Conservation (phyloP, 2,329 filamentous ascomycete species). For the Epicoccum nigrum region DNA sequence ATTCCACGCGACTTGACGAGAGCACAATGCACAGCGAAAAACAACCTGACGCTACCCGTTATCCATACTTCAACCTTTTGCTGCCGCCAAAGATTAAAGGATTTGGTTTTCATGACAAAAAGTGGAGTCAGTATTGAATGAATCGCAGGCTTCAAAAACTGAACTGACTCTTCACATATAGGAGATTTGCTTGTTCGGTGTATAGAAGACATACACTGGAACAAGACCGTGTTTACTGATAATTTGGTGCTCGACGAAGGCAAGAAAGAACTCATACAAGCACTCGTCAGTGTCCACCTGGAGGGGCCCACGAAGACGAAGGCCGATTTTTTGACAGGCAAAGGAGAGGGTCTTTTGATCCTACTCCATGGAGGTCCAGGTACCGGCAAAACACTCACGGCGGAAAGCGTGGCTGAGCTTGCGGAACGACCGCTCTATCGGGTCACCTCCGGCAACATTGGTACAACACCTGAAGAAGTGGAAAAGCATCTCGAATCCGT, state of each 20-base stretch:
- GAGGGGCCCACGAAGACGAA: neutral
- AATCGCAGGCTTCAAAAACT: neutral
- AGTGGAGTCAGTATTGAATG: neutral
- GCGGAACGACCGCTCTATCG: constrained; percentile 32
- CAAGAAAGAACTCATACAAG: constrained; percentile 57
- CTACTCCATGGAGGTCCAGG: constrained; percentile 21
- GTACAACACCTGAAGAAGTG: neutral
- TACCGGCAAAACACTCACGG: constrained; percentile 24
- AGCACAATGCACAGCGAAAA: neutral
- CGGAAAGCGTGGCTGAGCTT: constrained; percentile 18
- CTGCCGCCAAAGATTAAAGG: neutral
- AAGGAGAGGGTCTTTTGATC: constrained; percentile 24
- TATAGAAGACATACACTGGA: constrained; percentile 35
- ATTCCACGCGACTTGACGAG: neutral
- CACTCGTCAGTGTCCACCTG: constrained; percentile 19
- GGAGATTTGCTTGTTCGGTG: neutral
- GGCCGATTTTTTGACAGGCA: constrained; percentile 53
- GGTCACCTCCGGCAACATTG: constrained; percentile 17
- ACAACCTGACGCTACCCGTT: neutral
- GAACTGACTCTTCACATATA: neutral
- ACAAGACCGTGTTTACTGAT: constrained; percentile 4
- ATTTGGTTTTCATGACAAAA: neutral
- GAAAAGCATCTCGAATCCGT: constrained; percentile 11
- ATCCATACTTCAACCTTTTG: neutral
- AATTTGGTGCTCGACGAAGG: constrained; percentile 51